A percentile compares a stretch with the other conserved stretches of the same genome.
These are phyloP conservation scores for Leccinellum luteum DNA, from an alignment of 768 basidiomycete species.

Conservation along the genomic window DNA sequence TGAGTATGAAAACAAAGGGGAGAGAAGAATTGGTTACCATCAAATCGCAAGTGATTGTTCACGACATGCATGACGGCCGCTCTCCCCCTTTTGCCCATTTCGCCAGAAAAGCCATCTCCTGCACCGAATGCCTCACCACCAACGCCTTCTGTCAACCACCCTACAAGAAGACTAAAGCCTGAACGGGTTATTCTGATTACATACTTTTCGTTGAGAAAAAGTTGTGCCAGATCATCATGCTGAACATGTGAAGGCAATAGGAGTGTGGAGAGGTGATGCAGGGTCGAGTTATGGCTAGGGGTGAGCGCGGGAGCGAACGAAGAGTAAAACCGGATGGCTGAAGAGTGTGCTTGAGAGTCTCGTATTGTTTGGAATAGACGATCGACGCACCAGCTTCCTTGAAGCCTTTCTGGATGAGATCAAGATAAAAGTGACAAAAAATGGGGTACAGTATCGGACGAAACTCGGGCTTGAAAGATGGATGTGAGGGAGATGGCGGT, in stretches of 20 bases:
- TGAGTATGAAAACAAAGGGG: slow-evolving; percentile 16
- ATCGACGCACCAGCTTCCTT: slow-evolving; percentile 75
- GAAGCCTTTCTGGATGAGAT: slow-evolving; percentile 87
- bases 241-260: slow-evolving; percentile 82
- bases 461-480: slow-evolving; percentile 73
- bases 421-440: slow-evolving; percentile 96
- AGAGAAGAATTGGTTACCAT: slow-evolving; percentile 52
- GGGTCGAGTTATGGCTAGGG: slow-evolving; percentile 59
- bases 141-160: slow-evolving; percentile 93
- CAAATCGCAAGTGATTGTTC: slow-evolving; percentile 88
- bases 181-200: slow-evolving; percentile 86
- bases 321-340: slow-evolving; percentile 74
- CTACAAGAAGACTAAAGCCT: slow-evolving; percentile 86
- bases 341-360: slow-evolving; percentile 9
- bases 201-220: slow-evolving; percentile 90
- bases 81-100: slow-evolving; percentile 80
- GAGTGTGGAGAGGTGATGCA: slow-evolving; percentile 79
- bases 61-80: slow-evolving; percentile 91
- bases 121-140: slow-evolving; percentile 82
- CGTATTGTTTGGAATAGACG: background rate
- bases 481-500: slow-evolving; percentile 9
- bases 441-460: slow-evolving; percentile 92
- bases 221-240: slow-evolving; percentile 76
- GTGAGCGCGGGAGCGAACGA: slow-evolving; percentile 68
- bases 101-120: slow-evolving; percentile 76